These are phyloP conservation scores for Mentha longifolia DNA, from an alignment of 257 asterid genomes.

Conservation along the genomic window DNA sequence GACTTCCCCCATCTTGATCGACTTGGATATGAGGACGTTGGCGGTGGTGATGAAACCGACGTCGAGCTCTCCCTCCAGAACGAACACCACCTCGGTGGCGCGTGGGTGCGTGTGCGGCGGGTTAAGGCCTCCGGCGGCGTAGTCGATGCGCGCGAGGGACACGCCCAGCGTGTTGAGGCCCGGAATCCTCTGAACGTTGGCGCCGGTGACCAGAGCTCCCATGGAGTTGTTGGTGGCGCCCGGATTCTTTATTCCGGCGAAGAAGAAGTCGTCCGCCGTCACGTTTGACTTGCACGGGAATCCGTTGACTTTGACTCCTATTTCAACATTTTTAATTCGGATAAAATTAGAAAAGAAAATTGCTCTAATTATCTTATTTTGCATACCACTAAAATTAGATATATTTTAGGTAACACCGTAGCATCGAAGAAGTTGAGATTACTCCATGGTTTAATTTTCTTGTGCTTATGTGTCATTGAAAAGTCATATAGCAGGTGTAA, in stretches of 20 bases:
- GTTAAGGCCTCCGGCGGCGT: constrained; percentile 79
- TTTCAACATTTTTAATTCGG: too few species aligned
- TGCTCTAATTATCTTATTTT: too few species aligned
- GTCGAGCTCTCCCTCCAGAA: constrained; percentile 68
- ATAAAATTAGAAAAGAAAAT: too few species aligned
- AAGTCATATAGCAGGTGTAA: not conserved
- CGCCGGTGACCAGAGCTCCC: constrained; percentile 66
- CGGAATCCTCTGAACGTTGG: constrained; percentile 63
- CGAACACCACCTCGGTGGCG: constrained; percentile 80
- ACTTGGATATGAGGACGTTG: constrained; percentile 58
- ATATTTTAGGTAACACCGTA: too few species aligned
- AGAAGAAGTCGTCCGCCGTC: constrained; percentile 70
- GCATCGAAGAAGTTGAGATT: not conserved
- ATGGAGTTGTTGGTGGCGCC: constrained; percentile 73
- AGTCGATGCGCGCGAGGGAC: constrained; percentile 74
- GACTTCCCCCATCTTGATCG: constrained; percentile 63
- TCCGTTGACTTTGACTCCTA: constrained; percentile 56
- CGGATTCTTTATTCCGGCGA: constrained; percentile 42
- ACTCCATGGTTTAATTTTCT: not conserved
- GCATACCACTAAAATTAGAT: too few species aligned
- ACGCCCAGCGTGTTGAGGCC: constrained; percentile 94
- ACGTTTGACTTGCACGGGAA: constrained; percentile 59
- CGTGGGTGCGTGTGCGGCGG: constrained; percentile 96
- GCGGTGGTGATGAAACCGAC: constrained; percentile 89
- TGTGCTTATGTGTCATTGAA: not conserved